Evolutionary conservation across 257 asterid species (phyloP), one percentile per base, ranked within the genome.

Genomic region (Solanum chilense): DNA sequence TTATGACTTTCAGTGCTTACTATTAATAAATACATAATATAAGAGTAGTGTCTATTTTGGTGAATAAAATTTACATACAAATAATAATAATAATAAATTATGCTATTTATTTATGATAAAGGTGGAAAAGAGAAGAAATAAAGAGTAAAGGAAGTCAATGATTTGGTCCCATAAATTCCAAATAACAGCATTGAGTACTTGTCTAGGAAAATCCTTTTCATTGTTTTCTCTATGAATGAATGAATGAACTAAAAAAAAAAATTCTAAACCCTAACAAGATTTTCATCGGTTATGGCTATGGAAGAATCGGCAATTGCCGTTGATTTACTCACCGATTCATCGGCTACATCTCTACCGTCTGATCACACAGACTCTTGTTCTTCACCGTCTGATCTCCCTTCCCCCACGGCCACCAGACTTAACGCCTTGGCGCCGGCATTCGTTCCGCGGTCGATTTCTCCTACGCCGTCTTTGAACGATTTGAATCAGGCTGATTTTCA

Each of bases 391-490:
- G 66, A 78, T 78, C 41, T 35, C 3, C 41, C 84, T 78, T 78
- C 84, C 13, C 52, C 64, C 33, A 37, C 39, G 39, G 7, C 39
- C 39, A 89, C 86, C 90, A 92, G 89, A 88, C 95, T 95, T 83
- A 94, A 91, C 91, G 98, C 98, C 23, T 86, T 89, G 89, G 98
- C 98, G 27, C 98, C 98, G 5, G 98, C 93, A 31, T 95, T 95
- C 92, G 93, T 94, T 20, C 98, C 98, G 11, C 92, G 96, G 18
- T 73, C 47, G 29, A 37, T 37, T 73, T 73, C 81, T 73, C 81
- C 58, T 16, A 12, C 62, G 11, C 29, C 82, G 20, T 74, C 82
- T 6, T 9, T 74, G 52, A 11, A 31, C 0, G 52, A 74, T 39
- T 74, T 74, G 82, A 74, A 74, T 74, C 82, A 73, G 49, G 29